Conservation (phyloP, 2,329 filamentous ascomycete species). For the Colletotrichum caudatum region DNA sequence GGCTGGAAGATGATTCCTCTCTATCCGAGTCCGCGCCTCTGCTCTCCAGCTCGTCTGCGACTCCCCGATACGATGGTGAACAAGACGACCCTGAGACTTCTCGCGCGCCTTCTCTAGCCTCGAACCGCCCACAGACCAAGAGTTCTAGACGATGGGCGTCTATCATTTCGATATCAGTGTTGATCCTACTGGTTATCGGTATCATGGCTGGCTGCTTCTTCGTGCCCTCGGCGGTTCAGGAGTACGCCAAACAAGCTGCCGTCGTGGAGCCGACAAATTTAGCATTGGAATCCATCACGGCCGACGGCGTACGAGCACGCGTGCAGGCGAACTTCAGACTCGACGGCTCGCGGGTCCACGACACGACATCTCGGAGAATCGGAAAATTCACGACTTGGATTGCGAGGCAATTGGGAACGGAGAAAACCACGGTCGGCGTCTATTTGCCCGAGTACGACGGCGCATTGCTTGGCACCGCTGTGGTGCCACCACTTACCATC, state of each 20-base stretch:
- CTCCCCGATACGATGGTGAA: constrained; percentile 56
- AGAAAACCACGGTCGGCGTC: constrained; percentile 78
- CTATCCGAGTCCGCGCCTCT: constrained; percentile 65
- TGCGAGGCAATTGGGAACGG: constrained; percentile 79
- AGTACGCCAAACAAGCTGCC: constrained; percentile 86
- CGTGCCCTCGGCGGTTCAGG: constrained; percentile 81
- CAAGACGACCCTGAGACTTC: constrained; percentile 48
- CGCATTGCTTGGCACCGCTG: constrained; percentile 80
- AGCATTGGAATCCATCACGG: constrained; percentile 86
- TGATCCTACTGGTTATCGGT: constrained; percentile 72
- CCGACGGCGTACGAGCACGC: constrained; percentile 80
- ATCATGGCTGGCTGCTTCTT: constrained; percentile 87
- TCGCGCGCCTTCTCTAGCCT: constrained; percentile 41
- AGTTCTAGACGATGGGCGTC: constrained; percentile 78
- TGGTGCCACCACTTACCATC: constrained; percentile 79
- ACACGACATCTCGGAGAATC: constrained; percentile 77
- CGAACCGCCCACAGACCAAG: constrained; percentile 48
- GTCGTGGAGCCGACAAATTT: constrained; percentile 86
- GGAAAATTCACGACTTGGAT: constrained; percentile 85
- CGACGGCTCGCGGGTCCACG: constrained; percentile 80
- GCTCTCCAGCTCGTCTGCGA: constrained; percentile 54
- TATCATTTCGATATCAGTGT: constrained; percentile 75
- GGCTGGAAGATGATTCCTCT: constrained; percentile 43
- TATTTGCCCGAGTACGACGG: constrained; percentile 87
- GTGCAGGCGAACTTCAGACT: constrained; percentile 86